Evolutionary conservation across 331 rosid genomes (phyloP).

Genomic region (Dryas integrifolia): DNA sequence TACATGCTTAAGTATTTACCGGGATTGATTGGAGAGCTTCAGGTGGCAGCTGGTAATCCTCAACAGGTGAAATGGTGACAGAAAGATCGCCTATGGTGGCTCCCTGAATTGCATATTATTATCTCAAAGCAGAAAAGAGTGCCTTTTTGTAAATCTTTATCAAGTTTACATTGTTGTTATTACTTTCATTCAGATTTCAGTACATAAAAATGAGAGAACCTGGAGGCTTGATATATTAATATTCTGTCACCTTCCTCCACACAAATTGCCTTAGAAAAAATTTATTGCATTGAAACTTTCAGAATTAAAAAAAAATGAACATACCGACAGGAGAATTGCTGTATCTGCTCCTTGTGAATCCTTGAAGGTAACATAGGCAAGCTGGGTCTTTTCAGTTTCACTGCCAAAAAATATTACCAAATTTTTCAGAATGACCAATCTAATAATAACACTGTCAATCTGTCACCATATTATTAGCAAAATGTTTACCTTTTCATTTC

Average conservation of each 20-base stretch:
- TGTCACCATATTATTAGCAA: neutral
- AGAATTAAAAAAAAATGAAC: neutral
- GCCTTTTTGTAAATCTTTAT: no score
- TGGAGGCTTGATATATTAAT: no score
- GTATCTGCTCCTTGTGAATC: conserved; percentile 76
- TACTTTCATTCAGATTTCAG: no score
- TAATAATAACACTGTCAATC: conserved; percentile 3
- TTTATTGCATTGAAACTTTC: neutral
- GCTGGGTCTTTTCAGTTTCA: conserved; percentile 65
- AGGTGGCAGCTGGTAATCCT: conserved; percentile 76
- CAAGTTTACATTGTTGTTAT: no score
- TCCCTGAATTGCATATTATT: conserved; percentile 43
- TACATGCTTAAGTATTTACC: conserved; percentile 39
- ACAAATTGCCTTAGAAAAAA: neutral
- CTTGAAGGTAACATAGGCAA: conserved; percentile 78
- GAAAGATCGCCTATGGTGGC: conserved; percentile 55
- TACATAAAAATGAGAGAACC: no score
- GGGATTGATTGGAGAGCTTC: conserved; percentile 47
- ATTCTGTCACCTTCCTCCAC: neutral
- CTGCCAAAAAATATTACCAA: conserved; percentile 33
- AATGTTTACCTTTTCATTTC: conserved; percentile 71
- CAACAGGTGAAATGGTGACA: conserved; percentile 57
- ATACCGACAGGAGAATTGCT: conserved; percentile 74
- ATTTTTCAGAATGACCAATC: conserved; percentile 23
- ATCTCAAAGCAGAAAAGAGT: no score